Base-by-base conservation (phyloP, 768 basidiomycete genomes). In the Boletus sensibilis region DNA sequence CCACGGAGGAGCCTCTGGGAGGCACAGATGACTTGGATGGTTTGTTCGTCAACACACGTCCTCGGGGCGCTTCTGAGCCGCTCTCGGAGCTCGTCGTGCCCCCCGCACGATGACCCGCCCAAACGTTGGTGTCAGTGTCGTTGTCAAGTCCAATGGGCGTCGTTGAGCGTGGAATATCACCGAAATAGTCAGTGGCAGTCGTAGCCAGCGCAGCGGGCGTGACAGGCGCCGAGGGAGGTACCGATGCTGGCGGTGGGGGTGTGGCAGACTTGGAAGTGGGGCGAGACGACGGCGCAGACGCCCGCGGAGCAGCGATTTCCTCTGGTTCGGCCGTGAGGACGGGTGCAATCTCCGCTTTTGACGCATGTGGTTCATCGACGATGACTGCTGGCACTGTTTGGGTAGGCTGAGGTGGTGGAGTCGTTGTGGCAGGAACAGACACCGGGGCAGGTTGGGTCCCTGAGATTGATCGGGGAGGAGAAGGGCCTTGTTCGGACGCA, bases 301-400 rank as follows among this genome's bases (percentile, higher is more conserved):
- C 23, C 35, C n/a, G 64, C 13, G 50, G 43, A 23, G 38, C 25
- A 21, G 58, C 29, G 18, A 72, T 50, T 14, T 68, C 75, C 40
- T 84, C 82, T 4, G 77, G 74, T 48, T 81, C 79, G 23, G 78
- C 79, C 0, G 80, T 83, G 68, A 84, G 78, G 9, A 79, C 80
- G 6, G 63, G 11, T 68, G 78, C 33, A 76, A 81, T 21, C 72
- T 77, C 41, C 70, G 71, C 38, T 74, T 74, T 50, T 62, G 75
- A 20, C 53, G 64, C 48, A 48, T 52, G 55, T n/a, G 61, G 42
- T 31, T 62, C 57, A 39, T 57, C 46, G 37, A 57, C 23, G 55
- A 66, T 10, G 27, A 58, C 35, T 18, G 51, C 47, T 13, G 59
- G 55, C n/a, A 35, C 43, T 8, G 8, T n/a, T 20, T 50, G 37